phyloP scores from a whole-genome alignment of 106 monocot genomes.

The Triglochin maritima region DNA sequence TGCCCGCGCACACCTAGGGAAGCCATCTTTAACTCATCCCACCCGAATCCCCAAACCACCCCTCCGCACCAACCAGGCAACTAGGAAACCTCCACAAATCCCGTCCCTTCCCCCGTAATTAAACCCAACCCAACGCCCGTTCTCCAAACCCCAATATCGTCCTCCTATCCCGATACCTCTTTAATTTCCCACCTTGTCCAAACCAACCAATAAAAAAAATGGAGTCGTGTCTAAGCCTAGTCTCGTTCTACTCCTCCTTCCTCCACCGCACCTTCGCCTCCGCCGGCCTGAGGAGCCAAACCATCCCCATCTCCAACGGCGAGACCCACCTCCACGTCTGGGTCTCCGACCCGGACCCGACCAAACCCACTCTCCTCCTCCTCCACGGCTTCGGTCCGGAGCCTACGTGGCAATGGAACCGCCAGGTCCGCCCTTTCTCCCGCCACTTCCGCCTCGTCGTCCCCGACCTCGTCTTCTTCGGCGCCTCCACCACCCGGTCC shows the following conservation, averaged over 20 bases:
- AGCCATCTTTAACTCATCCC: no score
- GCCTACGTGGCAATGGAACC: constrained; percentile 43
- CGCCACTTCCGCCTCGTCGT: constrained; percentile 38
- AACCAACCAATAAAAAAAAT: neutral
- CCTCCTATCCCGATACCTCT: no score
- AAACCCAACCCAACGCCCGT: no score
- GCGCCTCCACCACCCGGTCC: constrained; percentile 31
- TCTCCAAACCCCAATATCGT: no score
- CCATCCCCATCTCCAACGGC: constrained; percentile 14
- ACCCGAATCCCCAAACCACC: no score
- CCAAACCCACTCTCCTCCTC: constrained; percentile 37
- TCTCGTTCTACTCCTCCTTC: constrained; percentile 18
- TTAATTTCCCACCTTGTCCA: no score
- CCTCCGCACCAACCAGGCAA: no score
- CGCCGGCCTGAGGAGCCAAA: constrained; percentile 21
- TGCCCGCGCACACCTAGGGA: no score
- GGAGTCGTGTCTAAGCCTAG: constrained; percentile 5
- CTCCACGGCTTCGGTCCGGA: constrained; percentile 59
- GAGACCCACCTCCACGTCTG: constrained; percentile 43
- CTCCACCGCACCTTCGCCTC: constrained; percentile 14
- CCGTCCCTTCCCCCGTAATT: no score
- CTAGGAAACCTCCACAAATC: no score
- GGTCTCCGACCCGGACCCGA: constrained; percentile 9
- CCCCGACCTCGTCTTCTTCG: constrained; percentile 72
- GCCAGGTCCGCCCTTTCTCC: constrained; percentile 32